phyloP scores from a whole-genome alignment of 192 early-diverging fungal species.

The Dimargaris verticillata region DNA sequence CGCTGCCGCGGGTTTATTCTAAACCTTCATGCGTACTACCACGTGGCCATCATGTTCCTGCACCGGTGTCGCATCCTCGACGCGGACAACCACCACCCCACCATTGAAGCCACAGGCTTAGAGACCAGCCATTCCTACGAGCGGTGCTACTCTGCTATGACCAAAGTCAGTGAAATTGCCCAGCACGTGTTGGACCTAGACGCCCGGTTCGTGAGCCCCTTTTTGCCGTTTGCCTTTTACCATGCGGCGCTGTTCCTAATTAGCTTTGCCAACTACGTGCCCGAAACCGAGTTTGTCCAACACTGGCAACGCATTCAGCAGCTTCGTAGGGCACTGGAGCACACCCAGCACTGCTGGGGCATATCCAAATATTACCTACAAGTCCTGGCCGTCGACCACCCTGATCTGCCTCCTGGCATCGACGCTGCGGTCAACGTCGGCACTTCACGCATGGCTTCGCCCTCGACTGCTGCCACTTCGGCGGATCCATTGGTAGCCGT shows the following conservation, averaged over 20 bases:
- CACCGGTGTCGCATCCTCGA: slow-evolving; percentile 3
- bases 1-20: slow-evolving; percentile 2
- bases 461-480: too few relatives aligned
- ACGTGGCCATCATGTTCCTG: slow-evolving; percentile 7
- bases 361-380: background rate
- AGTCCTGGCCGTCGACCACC: background rate
- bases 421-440: too few relatives aligned
- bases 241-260: slow-evolving; percentile 8
- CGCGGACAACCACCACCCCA: slow-evolving; percentile 2
- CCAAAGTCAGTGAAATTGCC: slow-evolving; percentile 3
- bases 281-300: too few relatives aligned
- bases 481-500: too few relatives aligned
- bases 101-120: background rate
- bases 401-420: too few relatives aligned
- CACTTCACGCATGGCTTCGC: too few relatives aligned
- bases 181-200: background rate
- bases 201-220: slow-evolving; percentile 6
- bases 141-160: slow-evolving; percentile 6
- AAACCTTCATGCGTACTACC: slow-evolving; percentile 6
- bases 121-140: background rate
- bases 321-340: background rate
- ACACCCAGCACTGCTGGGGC: background rate
- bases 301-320: background rate
- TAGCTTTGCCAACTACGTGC: background rate
- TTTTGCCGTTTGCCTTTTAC: slow-evolving; percentile 11